A percentile compares a stretch with the other conserved stretches of the same genome.
These are phyloP conservation scores for Auriscalpium orientale DNA, from an alignment of 768 basidiomycete genomes.

Conservation along the genomic window DNA sequence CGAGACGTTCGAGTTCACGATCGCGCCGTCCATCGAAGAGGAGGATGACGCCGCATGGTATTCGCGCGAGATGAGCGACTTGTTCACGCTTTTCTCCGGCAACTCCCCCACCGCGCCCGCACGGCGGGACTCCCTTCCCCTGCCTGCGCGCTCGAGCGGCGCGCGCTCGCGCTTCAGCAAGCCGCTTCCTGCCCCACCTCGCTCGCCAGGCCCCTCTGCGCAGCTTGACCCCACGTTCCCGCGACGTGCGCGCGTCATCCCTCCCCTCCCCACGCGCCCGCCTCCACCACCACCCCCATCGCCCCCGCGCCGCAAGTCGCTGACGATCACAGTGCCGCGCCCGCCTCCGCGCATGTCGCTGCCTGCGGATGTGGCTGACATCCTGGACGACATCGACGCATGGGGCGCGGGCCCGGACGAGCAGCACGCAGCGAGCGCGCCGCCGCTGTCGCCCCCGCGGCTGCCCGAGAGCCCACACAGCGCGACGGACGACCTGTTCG, in stretches of 20 bases:
- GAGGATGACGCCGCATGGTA: constrained; percentile 55
- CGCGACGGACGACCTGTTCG: constrained; percentile 4
- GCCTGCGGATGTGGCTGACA: constrained; percentile 35
- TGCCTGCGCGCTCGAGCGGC: constrained; percentile 5
- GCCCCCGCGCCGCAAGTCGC: constrained; percentile 19
- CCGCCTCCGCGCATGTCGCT: constrained; percentile 48
- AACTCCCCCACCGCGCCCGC: constrained; percentile 9
- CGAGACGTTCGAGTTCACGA: constrained; percentile 8
- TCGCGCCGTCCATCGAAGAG: constrained; percentile 24
- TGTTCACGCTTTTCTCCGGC: constrained; percentile 36
- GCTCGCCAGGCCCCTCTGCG: constrained; percentile 24
- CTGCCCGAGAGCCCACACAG: constrained; percentile 4
- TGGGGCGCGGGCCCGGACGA: constrained; percentile 4
- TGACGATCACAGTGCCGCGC: constrained; percentile 24
- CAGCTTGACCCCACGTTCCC: constrained; percentile 31
- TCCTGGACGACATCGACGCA: constrained; percentile 12
- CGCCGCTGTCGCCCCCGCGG: constrained; percentile 13
- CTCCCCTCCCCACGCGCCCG: constrained; percentile 18
- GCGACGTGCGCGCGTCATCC: constrained; percentile 15
- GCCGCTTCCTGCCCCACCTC: constrained; percentile 32
- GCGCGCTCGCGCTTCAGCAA: constrained; percentile 29
- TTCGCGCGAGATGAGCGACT: constrained; percentile 44
- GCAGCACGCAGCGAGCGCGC: constrained; percentile 1
- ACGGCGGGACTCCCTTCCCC: constrained; percentile 33
- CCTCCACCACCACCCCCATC: constrained; percentile 20